Evolutionary conservation across 768 basidiomycete genomes (phyloP).

Genomic region (Tylopilus vinaceipallidus): DNA sequence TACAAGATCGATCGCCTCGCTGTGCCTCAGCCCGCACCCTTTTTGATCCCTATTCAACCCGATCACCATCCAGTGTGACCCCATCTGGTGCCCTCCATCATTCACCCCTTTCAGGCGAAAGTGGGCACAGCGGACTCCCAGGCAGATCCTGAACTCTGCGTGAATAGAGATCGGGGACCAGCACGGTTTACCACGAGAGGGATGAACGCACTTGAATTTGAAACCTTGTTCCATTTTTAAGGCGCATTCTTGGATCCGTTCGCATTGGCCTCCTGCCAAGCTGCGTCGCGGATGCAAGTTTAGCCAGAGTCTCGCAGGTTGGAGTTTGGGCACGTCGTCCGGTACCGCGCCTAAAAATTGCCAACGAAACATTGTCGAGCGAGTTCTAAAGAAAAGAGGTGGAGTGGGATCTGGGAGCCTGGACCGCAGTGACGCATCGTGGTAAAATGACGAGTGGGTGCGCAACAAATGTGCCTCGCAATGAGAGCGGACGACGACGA

Average conservation of each 20-base stretch:
- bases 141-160: conserved; percentile 16
- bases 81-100: background rate
- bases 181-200: conserved; percentile 4
- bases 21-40: background rate
- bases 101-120: conserved; percentile 20
- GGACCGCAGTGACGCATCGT: background rate
- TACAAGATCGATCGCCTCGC: conserved; percentile 3
- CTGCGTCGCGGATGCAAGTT: conserved; percentile 9
- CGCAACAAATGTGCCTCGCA: background rate
- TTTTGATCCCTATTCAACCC: conserved; percentile 4
- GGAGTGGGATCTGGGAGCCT: background rate
- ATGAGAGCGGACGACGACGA: background rate
- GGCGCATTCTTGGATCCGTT: conserved; percentile 1
- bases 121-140: conserved; percentile 21
- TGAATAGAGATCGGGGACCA: conserved; percentile 20
- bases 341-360: conserved; percentile 19
- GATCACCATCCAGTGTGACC: conserved; percentile 6
- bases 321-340: conserved; percentile 3
- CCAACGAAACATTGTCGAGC: background rate
- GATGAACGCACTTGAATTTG: background rate
- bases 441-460: background rate
- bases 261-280: background rate
- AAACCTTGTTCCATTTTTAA: conserved; percentile 23
- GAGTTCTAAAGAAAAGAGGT: background rate
- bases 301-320: background rate